A percentile compares a stretch with the other conserved stretches of the same genome.
phyloP scores from a whole-genome alignment of 345 rosid genomes.

The Passiflora organensis region DNA sequence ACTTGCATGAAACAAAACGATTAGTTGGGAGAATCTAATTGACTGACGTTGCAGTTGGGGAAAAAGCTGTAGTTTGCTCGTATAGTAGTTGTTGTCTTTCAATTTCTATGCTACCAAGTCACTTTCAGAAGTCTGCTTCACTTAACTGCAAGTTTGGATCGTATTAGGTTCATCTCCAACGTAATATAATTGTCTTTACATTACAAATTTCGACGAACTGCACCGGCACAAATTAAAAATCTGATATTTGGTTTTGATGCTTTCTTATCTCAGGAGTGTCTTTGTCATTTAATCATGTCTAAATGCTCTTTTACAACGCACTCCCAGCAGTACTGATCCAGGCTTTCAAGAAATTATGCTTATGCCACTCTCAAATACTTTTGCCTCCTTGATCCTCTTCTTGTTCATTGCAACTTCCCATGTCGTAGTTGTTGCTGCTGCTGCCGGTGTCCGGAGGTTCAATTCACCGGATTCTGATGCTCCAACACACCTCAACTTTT shows the following conservation, averaged over 20 bases:
- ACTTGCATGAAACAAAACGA: not conserved
- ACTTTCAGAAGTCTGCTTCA: conserved; percentile 13
- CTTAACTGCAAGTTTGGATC: conserved; percentile 6
- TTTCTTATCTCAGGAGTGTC: not conserved
- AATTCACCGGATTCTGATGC: conserved; percentile 6
- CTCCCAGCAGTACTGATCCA: conserved; percentile 13
- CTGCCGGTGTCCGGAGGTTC: too few species aligned
- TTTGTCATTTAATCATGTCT: not conserved
- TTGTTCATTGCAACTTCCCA: conserved; percentile 4
- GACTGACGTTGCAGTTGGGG: not conserved
- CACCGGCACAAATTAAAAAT: conserved; percentile 2
- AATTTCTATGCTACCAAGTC: conserved; percentile 4
- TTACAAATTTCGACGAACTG: conserved; percentile 10
- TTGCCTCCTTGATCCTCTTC: conserved; percentile 8
- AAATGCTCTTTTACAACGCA: too few species aligned
- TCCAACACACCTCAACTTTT: conserved; percentile 23
- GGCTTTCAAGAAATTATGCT: conserved; percentile 5
- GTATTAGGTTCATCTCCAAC: conserved; percentile 16
- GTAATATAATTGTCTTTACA: conserved; percentile 8
- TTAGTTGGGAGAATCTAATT: conserved; percentile 21
- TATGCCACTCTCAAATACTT: not conserved
- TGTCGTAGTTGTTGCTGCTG: conserved; percentile 7
- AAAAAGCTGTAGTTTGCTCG: not conserved
- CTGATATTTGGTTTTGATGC: not conserved
- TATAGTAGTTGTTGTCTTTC: not conserved